Base-by-base conservation (phyloP, 345 rosid species). In the Eucalyptus erythrocorys region DNA sequence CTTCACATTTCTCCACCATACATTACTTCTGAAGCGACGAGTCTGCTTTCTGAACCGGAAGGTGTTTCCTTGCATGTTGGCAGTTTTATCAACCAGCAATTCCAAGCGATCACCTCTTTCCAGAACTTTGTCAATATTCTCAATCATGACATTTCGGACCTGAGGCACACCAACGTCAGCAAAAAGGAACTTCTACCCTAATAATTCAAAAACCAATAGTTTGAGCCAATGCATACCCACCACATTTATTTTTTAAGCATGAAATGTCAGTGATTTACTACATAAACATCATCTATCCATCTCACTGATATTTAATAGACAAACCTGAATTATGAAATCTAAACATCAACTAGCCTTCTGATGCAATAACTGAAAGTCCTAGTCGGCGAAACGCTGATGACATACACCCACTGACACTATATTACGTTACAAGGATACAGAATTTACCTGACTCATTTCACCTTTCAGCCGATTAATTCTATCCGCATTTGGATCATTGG, bases 1-100 rank as follows among this genome's bases (percentile, higher is more conserved):
- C 94, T 95, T 94, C 91, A 95, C 95, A 57, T 98, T 98, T 93
- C 96, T 94, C 99, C 99, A 98, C 99, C 99, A 97, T 61, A 95
- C 96, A 8, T 94, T 53, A 91, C 90, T 94, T 93, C 98, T 94
- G 90, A 93, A 96, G 53, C 95, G 98, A 43, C 99, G 99, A 90
- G 98, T 94, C 94, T 97, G 99, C 92, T 98, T 97, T 90, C 99
- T 93, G 91, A 98, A 98, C 84, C 99, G 96, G 87, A 97, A 95
- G 87, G 99, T 96, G 90, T 96, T 97, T 34, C 99, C 99, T 93
- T 96, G 99, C 99, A 96, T 95, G 90, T 96, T 94, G 64, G 97
- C 95, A 17, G 99, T 95, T 93, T 98, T 98, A 92, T 97, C 99
- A 13, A 98, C 99, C 55, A 98, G 93, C 96, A 98, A 91, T 89